Percentiles rank a stretch among this genome's conserved stretches.
Evolutionary conservation across 2,329 filamentous ascomycete genomes (phyloP).

Genomic region (Sporothrix schenckii): DNA sequence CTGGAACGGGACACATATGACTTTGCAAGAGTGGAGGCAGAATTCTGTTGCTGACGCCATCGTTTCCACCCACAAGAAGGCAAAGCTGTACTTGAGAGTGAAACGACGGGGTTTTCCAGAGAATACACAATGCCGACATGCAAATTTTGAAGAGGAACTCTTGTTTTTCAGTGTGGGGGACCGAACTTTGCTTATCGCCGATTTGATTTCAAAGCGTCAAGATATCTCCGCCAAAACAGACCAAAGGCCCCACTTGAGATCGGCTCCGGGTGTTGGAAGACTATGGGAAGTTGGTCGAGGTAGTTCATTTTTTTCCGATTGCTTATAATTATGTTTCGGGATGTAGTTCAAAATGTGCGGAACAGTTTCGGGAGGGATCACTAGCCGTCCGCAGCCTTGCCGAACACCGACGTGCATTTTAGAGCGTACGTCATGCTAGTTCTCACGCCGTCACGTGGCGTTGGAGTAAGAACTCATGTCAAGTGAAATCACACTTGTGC

Average conservation of each 20-base stretch:
- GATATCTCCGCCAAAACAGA: background rate
- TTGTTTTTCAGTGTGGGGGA: background rate
- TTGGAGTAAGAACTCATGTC: background rate
- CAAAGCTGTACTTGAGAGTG: too few relatives aligned
- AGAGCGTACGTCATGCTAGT: background rate
- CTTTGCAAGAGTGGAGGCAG: too few relatives aligned
- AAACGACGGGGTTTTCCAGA: too few relatives aligned
- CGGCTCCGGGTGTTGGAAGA: too few relatives aligned
- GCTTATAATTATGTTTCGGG: background rate
- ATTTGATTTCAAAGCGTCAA: constrained; percentile 9
- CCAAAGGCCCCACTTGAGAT: background rate
- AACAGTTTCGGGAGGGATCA: background rate
- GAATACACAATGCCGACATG: too few relatives aligned
- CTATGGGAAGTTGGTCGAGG: too few relatives aligned
- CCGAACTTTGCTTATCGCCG: background rate
- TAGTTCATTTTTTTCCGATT: too few relatives aligned
- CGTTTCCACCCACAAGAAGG: too few relatives aligned
- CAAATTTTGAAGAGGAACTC: too few relatives aligned
- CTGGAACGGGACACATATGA: too few relatives aligned
- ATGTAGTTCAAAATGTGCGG: background rate
- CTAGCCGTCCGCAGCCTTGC: background rate
- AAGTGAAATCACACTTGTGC: too few relatives aligned
- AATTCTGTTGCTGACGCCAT: too few relatives aligned
- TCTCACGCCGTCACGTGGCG: background rate
- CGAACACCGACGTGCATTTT: background rate